These are phyloP conservation scores for Diaporthe sp. DNA, from an alignment of 2,329 filamentous ascomycete species.

Conservation along the genomic window DNA sequence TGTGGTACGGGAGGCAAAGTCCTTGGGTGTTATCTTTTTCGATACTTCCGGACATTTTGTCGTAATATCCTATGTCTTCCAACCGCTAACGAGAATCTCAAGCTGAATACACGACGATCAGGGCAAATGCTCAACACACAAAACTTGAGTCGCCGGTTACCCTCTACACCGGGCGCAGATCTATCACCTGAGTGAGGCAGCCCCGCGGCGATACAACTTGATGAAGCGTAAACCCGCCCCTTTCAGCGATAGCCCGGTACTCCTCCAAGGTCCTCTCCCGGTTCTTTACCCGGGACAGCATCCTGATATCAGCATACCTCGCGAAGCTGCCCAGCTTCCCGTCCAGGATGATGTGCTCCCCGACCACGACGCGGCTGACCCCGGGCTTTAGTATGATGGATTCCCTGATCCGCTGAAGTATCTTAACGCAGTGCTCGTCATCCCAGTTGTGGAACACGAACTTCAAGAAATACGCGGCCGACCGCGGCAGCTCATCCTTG, in stretches of 20 bases:
- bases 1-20: background rate
- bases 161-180: background rate
- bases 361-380: background rate
- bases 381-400: background rate
- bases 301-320: background rate
- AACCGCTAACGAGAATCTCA: background rate
- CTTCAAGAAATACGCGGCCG: background rate
- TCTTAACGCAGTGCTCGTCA: background rate
- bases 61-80: background rate
- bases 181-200: constrained; percentile 3
- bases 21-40: background rate
- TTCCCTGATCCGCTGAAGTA: background rate
- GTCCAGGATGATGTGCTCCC: background rate
- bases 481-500: background rate
- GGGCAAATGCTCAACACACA: background rate
- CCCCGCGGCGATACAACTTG: background rate
- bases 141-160: background rate
- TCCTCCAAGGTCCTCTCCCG: background rate
- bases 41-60: background rate
- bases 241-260: background rate
- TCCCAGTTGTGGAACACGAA: constrained; percentile 6
- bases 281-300: background rate
- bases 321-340: constrained; percentile 1
- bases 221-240: background rate
- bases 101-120: background rate